These are phyloP conservation scores for Crassisporium funariophilum DNA, from an alignment of 768 basidiomycete species.

Conservation along the genomic window DNA sequence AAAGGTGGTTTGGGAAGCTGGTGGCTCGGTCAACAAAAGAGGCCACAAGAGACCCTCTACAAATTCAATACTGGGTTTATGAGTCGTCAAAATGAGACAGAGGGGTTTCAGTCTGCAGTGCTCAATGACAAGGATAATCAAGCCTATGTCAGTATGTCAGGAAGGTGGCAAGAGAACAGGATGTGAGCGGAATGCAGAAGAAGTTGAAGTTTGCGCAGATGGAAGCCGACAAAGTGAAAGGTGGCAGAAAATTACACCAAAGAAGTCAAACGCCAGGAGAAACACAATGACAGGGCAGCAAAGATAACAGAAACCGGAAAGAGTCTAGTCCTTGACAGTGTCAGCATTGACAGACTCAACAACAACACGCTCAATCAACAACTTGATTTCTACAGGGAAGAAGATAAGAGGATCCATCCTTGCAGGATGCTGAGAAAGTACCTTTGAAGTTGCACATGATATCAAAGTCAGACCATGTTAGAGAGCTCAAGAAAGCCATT, in stretches of 20 bases:
- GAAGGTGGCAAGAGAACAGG: constrained; percentile 4
- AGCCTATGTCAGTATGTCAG: neutral
- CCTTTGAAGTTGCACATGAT: no score
- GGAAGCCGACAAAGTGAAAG: constrained; percentile 6
- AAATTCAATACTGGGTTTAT: constrained; percentile 12
- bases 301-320: constrained; percentile 1
- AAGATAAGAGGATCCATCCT: no score
- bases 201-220: constrained; percentile 4
- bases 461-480: no score
- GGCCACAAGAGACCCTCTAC: constrained; percentile 6
- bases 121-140: constrained; percentile 4
- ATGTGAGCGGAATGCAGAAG: constrained; percentile 2
- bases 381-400: no score
- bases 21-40: neutral
- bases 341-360: no score
- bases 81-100: constrained; percentile 7
- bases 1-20: constrained; percentile 26
- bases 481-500: no score
- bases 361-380: no score
- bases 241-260: constrained; percentile 7
- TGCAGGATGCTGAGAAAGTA: no score
- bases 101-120: constrained; percentile 3
- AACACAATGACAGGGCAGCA: neutral
- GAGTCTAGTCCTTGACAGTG: no score
- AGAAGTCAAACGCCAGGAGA: neutral